phyloP scores from a whole-genome alignment of 2,329 filamentous ascomycete genomes.

The Trichoderma atroviride region DNA sequence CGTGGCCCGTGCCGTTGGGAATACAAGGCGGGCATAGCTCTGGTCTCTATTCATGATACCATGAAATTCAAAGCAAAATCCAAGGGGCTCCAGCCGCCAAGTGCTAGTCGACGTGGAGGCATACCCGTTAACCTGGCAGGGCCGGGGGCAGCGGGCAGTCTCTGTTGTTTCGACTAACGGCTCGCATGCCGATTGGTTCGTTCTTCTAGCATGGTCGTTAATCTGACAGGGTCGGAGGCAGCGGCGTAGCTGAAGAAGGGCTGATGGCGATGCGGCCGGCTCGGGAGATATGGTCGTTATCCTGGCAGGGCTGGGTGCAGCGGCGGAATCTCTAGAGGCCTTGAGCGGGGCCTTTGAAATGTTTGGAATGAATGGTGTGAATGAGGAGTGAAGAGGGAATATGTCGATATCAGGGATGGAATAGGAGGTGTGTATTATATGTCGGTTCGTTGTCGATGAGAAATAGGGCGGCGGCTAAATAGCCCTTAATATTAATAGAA shows the following conservation, averaged over 20 bases:
- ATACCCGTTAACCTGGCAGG: conserved; percentile 5
- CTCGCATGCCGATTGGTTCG: background rate
- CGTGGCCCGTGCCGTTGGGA: background rate
- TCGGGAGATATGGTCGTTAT: conserved; percentile 14
- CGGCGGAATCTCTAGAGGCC: conserved; percentile 1
- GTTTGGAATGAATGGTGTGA: background rate
- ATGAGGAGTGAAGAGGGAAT: background rate
- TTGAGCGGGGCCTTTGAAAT: background rate
- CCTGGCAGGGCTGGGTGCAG: conserved; percentile 17
- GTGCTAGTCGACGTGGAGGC: background rate
- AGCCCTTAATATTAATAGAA: background rate
- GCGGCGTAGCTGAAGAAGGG: background rate
- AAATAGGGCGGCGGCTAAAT: background rate
- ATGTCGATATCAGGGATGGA: background rate
- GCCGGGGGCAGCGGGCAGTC: conserved; percentile 9
- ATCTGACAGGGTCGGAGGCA: conserved; percentile 19
- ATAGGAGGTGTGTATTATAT: background rate
- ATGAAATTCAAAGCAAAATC: background rate
- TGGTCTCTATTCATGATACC: background rate
- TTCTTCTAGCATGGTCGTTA: conserved; percentile 9
- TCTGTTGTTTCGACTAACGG: background rate
- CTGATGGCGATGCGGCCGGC: background rate
- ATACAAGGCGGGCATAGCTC: background rate
- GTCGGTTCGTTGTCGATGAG: background rate
- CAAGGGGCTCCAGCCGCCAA: no score